phyloP scores from a whole-genome alignment of 1,284 basidiomycete genomes.

The Malassezia sympodialis region DNA sequence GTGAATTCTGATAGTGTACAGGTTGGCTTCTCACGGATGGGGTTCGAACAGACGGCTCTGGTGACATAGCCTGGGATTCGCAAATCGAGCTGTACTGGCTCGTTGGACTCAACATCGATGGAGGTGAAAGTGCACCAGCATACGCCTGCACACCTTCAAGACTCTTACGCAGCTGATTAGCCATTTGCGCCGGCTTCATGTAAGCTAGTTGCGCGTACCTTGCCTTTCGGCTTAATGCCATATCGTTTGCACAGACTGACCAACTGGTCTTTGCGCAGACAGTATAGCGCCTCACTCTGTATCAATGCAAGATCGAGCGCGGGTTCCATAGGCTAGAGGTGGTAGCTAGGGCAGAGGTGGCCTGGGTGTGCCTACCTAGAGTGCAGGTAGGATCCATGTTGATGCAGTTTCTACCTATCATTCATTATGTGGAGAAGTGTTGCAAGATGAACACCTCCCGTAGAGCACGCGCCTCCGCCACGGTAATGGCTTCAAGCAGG shows the following conservation, averaged over 20 bases:
- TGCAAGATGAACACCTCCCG: slow-evolving; percentile 30
- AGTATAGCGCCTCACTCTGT: slow-evolving; percentile 14
- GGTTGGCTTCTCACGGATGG: not conserved
- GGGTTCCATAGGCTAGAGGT: not conserved
- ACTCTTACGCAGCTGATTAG: slow-evolving; percentile 9
- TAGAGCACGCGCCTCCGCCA: slow-evolving; percentile 29
- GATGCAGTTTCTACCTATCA: not conserved
- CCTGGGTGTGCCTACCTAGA: not conserved
- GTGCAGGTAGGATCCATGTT: not conserved
- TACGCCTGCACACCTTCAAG: not conserved
- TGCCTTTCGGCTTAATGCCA: slow-evolving; percentile 14
- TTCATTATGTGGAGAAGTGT: slow-evolving; percentile 14
- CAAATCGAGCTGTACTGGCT: not conserved
- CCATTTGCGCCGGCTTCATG: slow-evolving; percentile 5
- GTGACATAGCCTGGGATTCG: not conserved
- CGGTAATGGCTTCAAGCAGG: slow-evolving; percentile 23
- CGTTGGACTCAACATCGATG: not conserved
- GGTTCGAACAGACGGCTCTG: not conserved
- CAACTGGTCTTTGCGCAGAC: slow-evolving; percentile 14
- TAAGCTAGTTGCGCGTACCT: not conserved
- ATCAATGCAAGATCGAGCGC: slow-evolving; percentile 13
- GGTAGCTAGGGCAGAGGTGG: not conserved
- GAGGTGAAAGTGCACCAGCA: not conserved
- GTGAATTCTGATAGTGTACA: not conserved
- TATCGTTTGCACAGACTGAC: slow-evolving; percentile 13